Percentiles rank a stretch among this genome's conserved stretches.
Conservation (phyloP, 2,329 filamentous ascomycete species). For the Cladosporium sphaerospermum region DNA sequence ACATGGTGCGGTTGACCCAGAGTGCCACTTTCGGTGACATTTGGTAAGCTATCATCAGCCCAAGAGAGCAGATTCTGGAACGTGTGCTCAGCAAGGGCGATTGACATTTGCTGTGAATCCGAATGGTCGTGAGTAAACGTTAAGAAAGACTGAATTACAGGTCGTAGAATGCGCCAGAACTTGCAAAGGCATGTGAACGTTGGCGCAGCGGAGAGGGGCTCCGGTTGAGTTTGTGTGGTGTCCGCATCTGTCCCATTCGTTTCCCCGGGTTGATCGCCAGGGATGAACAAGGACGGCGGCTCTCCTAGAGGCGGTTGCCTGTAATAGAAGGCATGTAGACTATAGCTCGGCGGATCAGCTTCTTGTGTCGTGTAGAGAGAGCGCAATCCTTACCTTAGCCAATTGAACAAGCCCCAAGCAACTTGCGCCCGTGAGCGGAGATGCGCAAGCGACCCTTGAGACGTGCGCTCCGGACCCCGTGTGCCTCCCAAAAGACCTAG, state of each 20-base stretch:
- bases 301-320: not conserved
- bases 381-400: not conserved
- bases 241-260: not conserved
- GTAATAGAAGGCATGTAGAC: not conserved
- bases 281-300: not conserved
- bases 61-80: not conserved
- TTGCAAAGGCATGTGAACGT: not conserved
- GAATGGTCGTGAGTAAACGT: not conserved
- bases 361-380: no score
- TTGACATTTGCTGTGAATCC: not conserved
- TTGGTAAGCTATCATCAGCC: not conserved
- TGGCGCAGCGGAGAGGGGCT: not conserved
- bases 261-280: not conserved
- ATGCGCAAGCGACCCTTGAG: not conserved
- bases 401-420: not conserved
- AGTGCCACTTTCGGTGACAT: not conserved
- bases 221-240: not conserved
- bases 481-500: not conserved
- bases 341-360: not conserved
- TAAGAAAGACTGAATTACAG: not conserved
- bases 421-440: not conserved
- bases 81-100: not conserved
- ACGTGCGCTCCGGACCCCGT: no score
- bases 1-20: not conserved
- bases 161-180: constrained; percentile 3